These are phyloP conservation scores for Syzygium jambos DNA, from an alignment of 345 rosid genomes.

Conservation along the genomic window DNA sequence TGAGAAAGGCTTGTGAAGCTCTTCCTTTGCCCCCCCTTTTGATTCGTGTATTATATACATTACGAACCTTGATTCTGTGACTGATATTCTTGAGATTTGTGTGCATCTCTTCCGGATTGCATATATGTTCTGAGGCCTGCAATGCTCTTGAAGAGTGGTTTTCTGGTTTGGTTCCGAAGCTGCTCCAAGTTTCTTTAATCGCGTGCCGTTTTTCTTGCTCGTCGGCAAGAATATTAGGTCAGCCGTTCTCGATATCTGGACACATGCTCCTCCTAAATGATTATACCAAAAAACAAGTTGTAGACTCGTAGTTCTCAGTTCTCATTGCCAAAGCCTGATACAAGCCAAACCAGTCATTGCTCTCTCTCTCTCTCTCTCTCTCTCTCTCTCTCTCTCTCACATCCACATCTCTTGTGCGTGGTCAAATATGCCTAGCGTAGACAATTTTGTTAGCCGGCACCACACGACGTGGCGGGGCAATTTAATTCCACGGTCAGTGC, in stretches of 20 bases:
- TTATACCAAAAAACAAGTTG: too few species aligned
- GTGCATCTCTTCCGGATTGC: neutral
- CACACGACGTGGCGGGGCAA: too few species aligned
- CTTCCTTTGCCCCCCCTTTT: neutral
- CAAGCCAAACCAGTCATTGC: neutral
- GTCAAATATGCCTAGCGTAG: neutral
- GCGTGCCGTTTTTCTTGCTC: neutral
- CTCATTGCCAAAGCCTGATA: neutral
- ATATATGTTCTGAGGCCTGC: neutral
- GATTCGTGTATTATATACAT: neutral
- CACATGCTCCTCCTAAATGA: neutral
- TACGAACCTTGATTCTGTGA: neutral
- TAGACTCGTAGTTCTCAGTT: neutral
- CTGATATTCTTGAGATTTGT: neutral
- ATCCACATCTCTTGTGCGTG: neutral
- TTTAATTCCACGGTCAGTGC: too few species aligned
- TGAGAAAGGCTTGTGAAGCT: neutral
- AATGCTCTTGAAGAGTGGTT: neutral
- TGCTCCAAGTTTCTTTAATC: neutral
- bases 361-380: neutral
- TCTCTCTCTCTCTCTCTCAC: neutral
- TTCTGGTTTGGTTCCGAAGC: neutral
- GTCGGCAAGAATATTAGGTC: neutral
- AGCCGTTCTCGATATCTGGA: neutral
- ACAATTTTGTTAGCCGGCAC: neutral